A percentile compares a stretch with the other conserved stretches of the same genome.
phyloP scores from a whole-genome alignment of 1,284 basidiomycete species.

The Ceratobasidium sp. region DNA sequence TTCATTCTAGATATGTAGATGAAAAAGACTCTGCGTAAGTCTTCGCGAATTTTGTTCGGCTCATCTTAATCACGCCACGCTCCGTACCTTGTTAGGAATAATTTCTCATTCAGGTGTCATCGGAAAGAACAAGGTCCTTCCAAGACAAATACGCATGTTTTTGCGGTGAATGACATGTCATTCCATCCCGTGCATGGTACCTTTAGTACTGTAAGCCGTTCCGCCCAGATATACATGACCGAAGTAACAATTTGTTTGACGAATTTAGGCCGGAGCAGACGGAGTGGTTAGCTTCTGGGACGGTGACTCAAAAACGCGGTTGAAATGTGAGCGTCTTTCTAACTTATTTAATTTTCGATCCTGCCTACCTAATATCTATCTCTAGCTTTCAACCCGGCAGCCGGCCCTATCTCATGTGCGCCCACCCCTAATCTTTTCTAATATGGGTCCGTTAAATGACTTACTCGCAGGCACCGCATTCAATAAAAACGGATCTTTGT shows the following conservation, averaged over 20 bases:
- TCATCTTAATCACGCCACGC: constrained; percentile 9
- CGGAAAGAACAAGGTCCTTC: constrained; percentile 77
- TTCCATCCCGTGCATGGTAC: constrained; percentile 96
- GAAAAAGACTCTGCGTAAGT: constrained; percentile 78
- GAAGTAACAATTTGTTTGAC: background rate
- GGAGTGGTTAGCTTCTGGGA: constrained; percentile 74
- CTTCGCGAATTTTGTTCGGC: constrained; percentile 48
- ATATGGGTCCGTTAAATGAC: constrained; percentile 48
- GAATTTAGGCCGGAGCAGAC: constrained; percentile 42
- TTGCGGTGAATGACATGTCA: constrained; percentile 90
- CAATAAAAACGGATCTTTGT: constrained; percentile 78
- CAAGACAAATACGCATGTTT: constrained; percentile 87
- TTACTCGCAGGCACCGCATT: constrained; percentile 71
- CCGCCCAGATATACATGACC: background rate
- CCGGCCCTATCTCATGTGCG: constrained; percentile 71
- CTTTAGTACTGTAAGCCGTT: constrained; percentile 88
- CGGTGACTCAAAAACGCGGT: constrained; percentile 87
- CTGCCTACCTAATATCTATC: constrained; percentile 1
- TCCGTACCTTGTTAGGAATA: background rate
- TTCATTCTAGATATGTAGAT: constrained; percentile 75
- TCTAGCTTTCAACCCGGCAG: constrained; percentile 76
- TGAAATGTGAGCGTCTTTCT: constrained; percentile 78
- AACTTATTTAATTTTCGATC: background rate
- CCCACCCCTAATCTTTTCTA: constrained; percentile 48
- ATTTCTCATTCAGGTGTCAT: constrained; percentile 89